Conservation (phyloP, 1,139 yeast genomes). For the Nadsonia commutata region DNA sequence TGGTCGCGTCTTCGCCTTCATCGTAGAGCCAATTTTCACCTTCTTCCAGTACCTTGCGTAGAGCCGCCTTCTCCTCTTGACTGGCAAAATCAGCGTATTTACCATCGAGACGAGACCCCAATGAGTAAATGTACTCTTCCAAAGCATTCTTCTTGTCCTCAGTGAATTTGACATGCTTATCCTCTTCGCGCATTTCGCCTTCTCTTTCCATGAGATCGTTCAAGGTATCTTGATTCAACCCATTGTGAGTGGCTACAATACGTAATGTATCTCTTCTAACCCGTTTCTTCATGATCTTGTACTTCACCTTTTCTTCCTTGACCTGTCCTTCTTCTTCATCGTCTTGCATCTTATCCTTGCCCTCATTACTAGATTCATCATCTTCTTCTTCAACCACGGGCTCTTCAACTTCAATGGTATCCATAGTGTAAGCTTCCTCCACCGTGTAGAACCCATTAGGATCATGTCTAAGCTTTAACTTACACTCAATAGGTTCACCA, state of each 20-base stretch:
- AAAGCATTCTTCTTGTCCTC: conserved; percentile 97
- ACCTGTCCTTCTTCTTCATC: conserved; percentile 85
- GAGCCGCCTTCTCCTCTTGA: conserved; percentile 75
- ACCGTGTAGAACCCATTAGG: conserved; percentile 92
- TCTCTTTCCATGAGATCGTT: conserved; percentile 63
- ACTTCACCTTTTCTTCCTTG: background rate
- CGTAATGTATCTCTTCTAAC: background rate
- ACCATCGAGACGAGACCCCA: conserved; percentile 93
- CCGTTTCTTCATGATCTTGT: background rate
- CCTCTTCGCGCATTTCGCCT: conserved; percentile 71
- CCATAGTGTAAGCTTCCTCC: conserved; percentile 90
- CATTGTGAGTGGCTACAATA: conserved; percentile 12
- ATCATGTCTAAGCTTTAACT: conserved; percentile 90
- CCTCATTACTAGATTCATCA: conserved; percentile 33
- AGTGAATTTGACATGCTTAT: conserved; percentile 94
- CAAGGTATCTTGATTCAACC: conserved; percentile 46
- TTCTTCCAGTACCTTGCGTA: conserved; percentile 57
- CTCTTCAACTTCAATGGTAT: conserved; percentile 82
- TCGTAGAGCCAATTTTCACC: conserved; percentile 98
- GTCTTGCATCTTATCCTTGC: conserved; percentile 64
- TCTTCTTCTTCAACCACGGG: conserved; percentile 20
- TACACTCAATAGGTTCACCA: conserved; percentile 69
- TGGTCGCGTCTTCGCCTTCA: conserved; percentile 90
- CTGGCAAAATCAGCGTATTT: conserved; percentile 79
- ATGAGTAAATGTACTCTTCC: conserved; percentile 95